phyloP scores from a whole-genome alignment of 176 grass and related monocot genomes.

The Carex pumila region DNA sequence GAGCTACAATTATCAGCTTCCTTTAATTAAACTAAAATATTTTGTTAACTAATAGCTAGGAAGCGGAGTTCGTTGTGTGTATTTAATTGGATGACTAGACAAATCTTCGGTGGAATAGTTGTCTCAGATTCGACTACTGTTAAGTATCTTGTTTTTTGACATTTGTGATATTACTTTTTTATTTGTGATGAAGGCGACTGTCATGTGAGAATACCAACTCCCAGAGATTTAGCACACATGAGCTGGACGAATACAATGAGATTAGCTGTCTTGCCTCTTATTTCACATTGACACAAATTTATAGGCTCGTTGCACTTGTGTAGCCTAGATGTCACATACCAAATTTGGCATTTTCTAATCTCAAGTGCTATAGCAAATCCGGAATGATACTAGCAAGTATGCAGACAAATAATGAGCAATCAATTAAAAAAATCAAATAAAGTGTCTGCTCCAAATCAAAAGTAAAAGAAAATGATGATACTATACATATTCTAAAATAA shows the following conservation, averaged over 20 bases:
- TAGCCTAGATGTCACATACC: not conserved
- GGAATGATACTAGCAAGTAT: not conserved
- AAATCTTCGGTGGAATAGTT: not conserved
- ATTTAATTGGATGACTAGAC: constrained; percentile 1
- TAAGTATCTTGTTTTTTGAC: not conserved
- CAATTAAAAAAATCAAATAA: not conserved
- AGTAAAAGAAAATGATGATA: not conserved
- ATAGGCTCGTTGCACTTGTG: not conserved
- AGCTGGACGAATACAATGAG: not conserved
- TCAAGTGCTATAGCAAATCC: not conserved
- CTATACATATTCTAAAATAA: no score
- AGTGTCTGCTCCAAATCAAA: not conserved
- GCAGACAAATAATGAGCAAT: not conserved
- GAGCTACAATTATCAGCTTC: no score
- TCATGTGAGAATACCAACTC: not conserved
- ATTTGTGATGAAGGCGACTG: constrained; percentile 1
- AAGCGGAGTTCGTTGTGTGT: not conserved
- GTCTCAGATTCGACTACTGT: not conserved
- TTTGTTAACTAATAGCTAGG: no score
- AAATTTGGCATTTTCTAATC: not conserved
- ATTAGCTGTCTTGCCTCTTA: not conserved
- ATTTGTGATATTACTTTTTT: not conserved
- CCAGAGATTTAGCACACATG: not conserved
- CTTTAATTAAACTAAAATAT: no score
- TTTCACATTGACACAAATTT: not conserved